These are phyloP conservation scores for Tuber melanosporum DNA, from an alignment of 495 filamentous ascomycete genomes.

Conservation along the genomic window DNA sequence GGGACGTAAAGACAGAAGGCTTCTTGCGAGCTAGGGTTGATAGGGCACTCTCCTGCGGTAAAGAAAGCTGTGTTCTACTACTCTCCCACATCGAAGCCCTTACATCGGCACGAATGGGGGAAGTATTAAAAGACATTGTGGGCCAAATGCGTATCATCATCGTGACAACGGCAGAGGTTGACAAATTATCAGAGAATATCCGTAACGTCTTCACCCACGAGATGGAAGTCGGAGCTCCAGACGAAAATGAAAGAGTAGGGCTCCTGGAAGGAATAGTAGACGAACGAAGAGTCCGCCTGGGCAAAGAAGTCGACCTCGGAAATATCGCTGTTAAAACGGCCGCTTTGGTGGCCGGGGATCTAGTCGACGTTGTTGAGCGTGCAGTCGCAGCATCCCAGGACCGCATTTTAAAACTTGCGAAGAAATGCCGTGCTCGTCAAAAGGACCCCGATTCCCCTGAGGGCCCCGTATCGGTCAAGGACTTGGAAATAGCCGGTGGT, in stretches of 20 bases:
- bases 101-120: conserved; percentile 79
- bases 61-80: conserved; percentile 73
- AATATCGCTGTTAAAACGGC: conserved; percentile 89
- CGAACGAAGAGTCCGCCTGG: conserved; percentile 63
- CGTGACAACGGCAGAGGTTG: conserved; percentile 89
- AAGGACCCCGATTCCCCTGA: conserved; percentile 38
- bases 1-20: conserved; percentile 88
- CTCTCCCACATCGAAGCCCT: conserved; percentile 84
- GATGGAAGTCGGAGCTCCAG: conserved; percentile 85
- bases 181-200: conserved; percentile 83
- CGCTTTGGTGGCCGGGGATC: conserved; percentile 85
- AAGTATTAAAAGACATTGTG: conserved; percentile 72
- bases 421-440: conserved; percentile 23
- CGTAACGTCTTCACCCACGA: conserved; percentile 91
- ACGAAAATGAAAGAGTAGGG: conserved; percentile 86
- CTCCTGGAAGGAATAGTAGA: conserved; percentile 71
- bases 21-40: conserved; percentile 82
- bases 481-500: conserved; percentile 86
- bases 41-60: conserved; percentile 77
- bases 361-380: conserved; percentile 89
- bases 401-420: conserved; percentile 65
- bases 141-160: conserved; percentile 68
- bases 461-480: conserved; percentile 57
- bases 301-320: conserved; percentile 72
- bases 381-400: conserved; percentile 66